Evolutionary conservation across 805 yeast genomes (phyloP).

Genomic region (Candida jianshihensis): DNA sequence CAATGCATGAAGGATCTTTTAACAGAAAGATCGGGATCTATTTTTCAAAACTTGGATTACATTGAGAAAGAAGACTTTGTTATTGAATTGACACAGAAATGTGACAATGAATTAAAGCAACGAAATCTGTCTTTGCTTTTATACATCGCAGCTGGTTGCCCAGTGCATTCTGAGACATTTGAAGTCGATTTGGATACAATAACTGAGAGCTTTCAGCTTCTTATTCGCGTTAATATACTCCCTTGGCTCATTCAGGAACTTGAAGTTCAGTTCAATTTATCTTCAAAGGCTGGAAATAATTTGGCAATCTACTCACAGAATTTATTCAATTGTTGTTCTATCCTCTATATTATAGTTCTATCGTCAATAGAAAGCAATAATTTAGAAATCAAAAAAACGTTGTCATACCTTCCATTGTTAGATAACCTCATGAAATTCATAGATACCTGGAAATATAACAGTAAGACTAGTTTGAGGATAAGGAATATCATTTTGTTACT

Average conservation of each 20-base stretch:
- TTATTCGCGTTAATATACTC: constrained; percentile 5
- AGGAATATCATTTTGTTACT: constrained; percentile 49
- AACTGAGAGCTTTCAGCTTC: constrained; percentile 4
- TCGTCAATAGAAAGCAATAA: constrained; percentile 5
- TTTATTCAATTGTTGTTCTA: constrained; percentile 10
- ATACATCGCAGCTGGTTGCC: constrained; percentile 11
- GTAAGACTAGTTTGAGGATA: constrained; percentile 37
- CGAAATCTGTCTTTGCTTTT: constrained; percentile 5
- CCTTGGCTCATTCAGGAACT: constrained; percentile 4
- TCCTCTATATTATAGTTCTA: constrained; percentile 8
- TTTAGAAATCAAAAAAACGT: constrained; percentile 2
- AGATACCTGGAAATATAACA: constrained; percentile 63
- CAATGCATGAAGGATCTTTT: constrained; percentile 1
- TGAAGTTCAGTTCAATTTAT: constrained; percentile 5
- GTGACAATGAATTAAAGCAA: neutral
- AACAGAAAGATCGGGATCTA: constrained; percentile 3
- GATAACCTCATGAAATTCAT: constrained; percentile 39
- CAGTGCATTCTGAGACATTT: constrained; percentile 7
- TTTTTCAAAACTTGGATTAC: constrained; percentile 9
- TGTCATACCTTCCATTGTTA: constrained; percentile 34
- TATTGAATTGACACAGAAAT: constrained; percentile 4
- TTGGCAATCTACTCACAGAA: constrained; percentile 8
- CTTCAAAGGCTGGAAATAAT: constrained; percentile 1
- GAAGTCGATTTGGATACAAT: constrained; percentile 4
- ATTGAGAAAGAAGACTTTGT: constrained; percentile 13